A percentile compares a stretch with the other conserved stretches of the same genome.
These are phyloP conservation scores for Amborella trichopoda DNA, from an alignment of 164 flowering plant genomes.

Conservation along the genomic window DNA sequence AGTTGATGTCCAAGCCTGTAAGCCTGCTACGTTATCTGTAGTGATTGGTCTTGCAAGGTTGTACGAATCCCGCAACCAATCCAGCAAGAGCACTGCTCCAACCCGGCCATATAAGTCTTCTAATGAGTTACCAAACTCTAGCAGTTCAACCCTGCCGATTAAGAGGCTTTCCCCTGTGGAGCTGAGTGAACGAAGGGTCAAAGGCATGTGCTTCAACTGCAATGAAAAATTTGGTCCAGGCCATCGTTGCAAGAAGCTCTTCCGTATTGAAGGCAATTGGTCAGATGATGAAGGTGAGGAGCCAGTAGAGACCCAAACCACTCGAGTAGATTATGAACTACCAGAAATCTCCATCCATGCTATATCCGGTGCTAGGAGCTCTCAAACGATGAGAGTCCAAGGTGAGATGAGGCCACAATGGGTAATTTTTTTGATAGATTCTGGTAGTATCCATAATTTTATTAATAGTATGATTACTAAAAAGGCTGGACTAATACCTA, in stretches of 20 bases:
- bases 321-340: too few relatives aligned
- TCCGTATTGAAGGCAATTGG: not conserved
- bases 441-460: not conserved
- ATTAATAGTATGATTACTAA: not conserved
- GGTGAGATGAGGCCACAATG: too few relatives aligned
- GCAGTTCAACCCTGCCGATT: not conserved
- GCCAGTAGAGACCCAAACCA: too few relatives aligned
- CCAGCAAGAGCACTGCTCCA: not conserved
- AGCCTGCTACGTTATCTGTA: not conserved
- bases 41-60: not conserved
- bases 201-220: not conserved
- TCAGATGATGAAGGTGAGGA: not conserved
- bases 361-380: too few relatives aligned
- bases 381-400: too few relatives aligned
- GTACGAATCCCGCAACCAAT: not conserved
- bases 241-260: constrained; percentile 1
- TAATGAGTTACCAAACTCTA: not conserved
- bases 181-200: not conserved
- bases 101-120: not conserved
- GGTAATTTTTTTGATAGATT: not conserved
- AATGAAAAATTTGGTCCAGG: not conserved
- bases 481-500: not conserved
- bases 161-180: not conserved
- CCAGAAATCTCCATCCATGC: too few relatives aligned
- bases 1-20: not conserved